Evolutionary conservation across 768 basidiomycete genomes (phyloP), one percentile per base, ranked within the genome.

Genomic region (Leucosporidium scottii): DNA sequence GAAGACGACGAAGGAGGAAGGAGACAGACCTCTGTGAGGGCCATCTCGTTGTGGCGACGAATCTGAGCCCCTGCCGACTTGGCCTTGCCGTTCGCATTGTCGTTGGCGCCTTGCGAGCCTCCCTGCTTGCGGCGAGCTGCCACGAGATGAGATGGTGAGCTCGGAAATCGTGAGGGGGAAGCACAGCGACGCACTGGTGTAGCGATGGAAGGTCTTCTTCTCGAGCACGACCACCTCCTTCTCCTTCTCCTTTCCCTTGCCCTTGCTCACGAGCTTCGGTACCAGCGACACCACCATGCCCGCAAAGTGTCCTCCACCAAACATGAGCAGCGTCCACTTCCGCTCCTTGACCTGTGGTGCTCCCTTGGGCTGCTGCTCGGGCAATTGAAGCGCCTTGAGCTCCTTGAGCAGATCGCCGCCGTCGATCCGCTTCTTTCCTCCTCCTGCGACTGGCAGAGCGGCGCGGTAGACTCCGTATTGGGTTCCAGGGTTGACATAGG

Each of bases 131-230:
- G 83, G 71, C 96, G 91, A 39, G 96, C 94, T 98, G 66, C 25
- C 28, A 34, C 58, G 17, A 25, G 31, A 10, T 20, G 4, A 3
- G 5, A 31, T 30, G 39, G 25, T 25, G 53, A 12, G 59, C 21
- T 39, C 20, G 48, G 50, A 18, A n/a, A 4, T 3, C n/a, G 25
- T 28, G 8, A 28, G 2, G 15, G 4, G 18, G 15, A 59, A 21
- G 8, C 20, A 28, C 20, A 50, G 30, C 53, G 4, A 83, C 90
- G 73, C 72, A 96, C 93, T 98, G 0, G 96, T 99, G 78, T 99
- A 99, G 1, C 96, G 87, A 78, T 98, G 96, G 77, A 97, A 98
- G 2, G 96, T 98, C 79, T 98, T 99, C 75, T 93, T 91, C 71
- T 82, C 81, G 51, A 99, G 71, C 1, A 98, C 84, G 75, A 93